Base-by-base conservation (phyloP, 768 basidiomycete genomes). In the Dentipellis fragilis region DNA sequence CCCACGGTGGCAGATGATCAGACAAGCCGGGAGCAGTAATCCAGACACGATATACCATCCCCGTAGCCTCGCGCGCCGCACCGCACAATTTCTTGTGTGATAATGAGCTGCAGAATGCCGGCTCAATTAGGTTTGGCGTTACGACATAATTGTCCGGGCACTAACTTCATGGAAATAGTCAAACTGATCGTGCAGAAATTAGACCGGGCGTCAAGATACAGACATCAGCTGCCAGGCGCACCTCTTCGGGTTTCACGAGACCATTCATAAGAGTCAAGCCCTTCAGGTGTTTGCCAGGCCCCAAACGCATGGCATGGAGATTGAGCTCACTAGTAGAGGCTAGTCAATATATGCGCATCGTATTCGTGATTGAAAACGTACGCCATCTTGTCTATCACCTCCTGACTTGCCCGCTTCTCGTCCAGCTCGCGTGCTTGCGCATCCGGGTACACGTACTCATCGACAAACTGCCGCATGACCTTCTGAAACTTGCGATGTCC, bases 251-350 rank as follows among this genome's bases (percentile, higher is more conserved):
- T 59, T 80, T 80, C 17, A 93, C 84, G 22, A 85, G 64, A 3
- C 87, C 92, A 55, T 75, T 78, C 76, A 90, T 82, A 2, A 95
- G 73, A 7, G 72, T 77, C n/a, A 78, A 74, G 1, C 94, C 94
- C 67, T 89, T 77, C 45, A 94, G 71, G 63, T 93, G 92, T 63
- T 86, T 89, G 37, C 89, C 90, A 0, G 94, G 94, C 14, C 95
- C 95, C 71, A 94, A 76, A 19, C 89, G 78, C 91, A 96, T 95
- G 12, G 90, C 89, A 66, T 91, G 88, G 17, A 97, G 54, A 63
- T 92, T 84, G 34, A 80, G 52, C 51, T 83, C 82, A 14, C 83
- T 86, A 46, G 29, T 3, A 29, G 17, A 42, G 40, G 2, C 42
- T 14, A 14, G 42, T n/a, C 10, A 45, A 21, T 16, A 9, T 45